Percentiles rank a stretch among this genome's conserved stretches.
Conservation (phyloP, 257 asterid genomes). For the Solanum gandarillasii region DNA sequence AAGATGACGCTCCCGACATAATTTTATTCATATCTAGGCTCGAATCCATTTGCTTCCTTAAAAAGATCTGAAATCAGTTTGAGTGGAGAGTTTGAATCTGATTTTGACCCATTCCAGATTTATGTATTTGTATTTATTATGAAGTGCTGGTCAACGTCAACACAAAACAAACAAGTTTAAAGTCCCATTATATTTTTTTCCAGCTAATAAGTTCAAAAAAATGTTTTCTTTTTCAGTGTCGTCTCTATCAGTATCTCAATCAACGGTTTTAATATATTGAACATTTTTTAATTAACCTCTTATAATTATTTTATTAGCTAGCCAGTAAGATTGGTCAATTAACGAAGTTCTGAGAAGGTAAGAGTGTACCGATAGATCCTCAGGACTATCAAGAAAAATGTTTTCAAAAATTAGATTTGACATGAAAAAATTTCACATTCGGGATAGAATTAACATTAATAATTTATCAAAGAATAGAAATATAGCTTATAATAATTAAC, state of each 20-base stretch:
- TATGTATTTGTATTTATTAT: not conserved
- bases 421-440: not conserved
- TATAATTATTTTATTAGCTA: not conserved
- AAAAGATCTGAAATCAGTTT: not conserved
- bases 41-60: not conserved
- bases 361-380: not conserved
- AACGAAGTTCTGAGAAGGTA: rapidly evolving
- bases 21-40: not conserved
- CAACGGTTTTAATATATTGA: not conserved
- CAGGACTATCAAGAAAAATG: not conserved
- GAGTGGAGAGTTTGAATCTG: not conserved
- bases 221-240: not conserved
- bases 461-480: rapidly evolving
- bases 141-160: not conserved
- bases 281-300: not conserved
- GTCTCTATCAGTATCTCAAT: not conserved
- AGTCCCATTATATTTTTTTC: not conserved
- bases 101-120: not conserved
- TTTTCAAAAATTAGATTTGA: not conserved
- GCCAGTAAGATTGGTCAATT: no score
- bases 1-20: rapidly evolving
- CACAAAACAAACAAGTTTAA: not conserved
- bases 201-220: not conserved
- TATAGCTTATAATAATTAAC: not conserved
- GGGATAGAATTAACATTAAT: not conserved